Evolutionary conservation across 345 rosid genomes (phyloP).

Genomic region (Isatis tinctoria): DNA sequence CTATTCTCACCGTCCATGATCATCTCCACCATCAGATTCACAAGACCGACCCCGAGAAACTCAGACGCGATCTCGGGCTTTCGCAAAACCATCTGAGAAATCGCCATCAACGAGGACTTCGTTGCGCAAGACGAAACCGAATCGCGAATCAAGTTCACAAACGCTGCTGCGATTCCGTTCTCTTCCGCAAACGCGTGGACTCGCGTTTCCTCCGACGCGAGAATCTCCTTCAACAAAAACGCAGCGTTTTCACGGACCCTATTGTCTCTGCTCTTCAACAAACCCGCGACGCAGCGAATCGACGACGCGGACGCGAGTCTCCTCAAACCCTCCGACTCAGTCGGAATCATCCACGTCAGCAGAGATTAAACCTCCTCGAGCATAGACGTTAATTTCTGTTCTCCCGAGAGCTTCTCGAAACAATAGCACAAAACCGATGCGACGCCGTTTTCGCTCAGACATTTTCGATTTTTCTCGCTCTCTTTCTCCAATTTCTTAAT

Average conservation of each 20-base stretch:
- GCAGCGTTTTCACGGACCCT: background rate
- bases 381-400: constrained; percentile 26
- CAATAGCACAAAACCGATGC: constrained; percentile 37
- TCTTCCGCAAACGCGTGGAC: constrained; percentile 34
- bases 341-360: constrained; percentile 46
- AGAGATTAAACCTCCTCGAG: constrained; percentile 49
- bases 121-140: constrained; percentile 55
- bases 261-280: background rate
- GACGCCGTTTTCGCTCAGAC: constrained; percentile 41
- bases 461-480: constrained; percentile 53
- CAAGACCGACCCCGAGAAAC: constrained; percentile 49
- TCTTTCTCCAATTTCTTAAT: constrained; percentile 42
- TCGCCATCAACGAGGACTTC: constrained; percentile 44
- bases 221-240: background rate
- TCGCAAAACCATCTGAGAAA: constrained; percentile 42
- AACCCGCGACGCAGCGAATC: background rate
- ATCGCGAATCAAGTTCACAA: constrained; percentile 49
- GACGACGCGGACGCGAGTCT: background rate
- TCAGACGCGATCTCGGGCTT: constrained; percentile 19
- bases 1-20: constrained; percentile 46
- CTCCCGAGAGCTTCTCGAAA: constrained; percentile 34
- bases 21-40: constrained; percentile 47
- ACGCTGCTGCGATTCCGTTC: constrained; percentile 45
- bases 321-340: constrained; percentile 24
- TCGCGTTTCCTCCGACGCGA: background rate